Conservation (phyloP, 192 early-diverging fungal genomes). For the Coemansia sp. region DNA sequence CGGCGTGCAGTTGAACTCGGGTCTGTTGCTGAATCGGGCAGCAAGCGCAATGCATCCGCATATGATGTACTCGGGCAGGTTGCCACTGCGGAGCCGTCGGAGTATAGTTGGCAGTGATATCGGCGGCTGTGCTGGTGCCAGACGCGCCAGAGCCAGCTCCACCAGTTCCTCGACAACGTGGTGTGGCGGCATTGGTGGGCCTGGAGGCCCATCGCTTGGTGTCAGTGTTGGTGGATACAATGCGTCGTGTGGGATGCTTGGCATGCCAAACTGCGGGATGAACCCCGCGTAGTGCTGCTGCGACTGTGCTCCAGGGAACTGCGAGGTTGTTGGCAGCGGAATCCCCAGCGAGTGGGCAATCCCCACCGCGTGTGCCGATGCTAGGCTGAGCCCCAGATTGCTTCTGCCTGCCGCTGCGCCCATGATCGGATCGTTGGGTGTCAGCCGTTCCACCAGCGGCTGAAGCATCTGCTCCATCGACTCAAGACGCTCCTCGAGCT, state of each 20-base stretch:
- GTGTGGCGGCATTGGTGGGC: constrained; percentile 31
- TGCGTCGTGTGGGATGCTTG: constrained; percentile 15
- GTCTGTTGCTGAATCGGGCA: constrained; percentile 48
- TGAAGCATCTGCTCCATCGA: constrained; percentile 59
- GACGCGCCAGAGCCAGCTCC: constrained; percentile 43
- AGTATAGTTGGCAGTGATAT: constrained; percentile 35
- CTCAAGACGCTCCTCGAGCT: constrained; percentile 51
- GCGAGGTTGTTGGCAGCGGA: constrained; percentile 3
- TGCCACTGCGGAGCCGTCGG: constrained; percentile 42
- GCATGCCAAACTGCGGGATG: constrained; percentile 7
- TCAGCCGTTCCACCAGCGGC: constrained; percentile 54
- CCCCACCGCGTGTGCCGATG: constrained; percentile 33
- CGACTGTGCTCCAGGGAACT: constrained; percentile 2
- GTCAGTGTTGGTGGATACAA: background rate
- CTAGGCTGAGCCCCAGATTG: constrained; percentile 45
- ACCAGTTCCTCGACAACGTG: constrained; percentile 50
- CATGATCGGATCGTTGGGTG: constrained; percentile 51
- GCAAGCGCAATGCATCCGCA: constrained; percentile 42
- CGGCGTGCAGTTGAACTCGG: constrained; percentile 49
- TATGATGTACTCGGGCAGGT: constrained; percentile 48
- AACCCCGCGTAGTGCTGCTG: constrained; percentile 8
- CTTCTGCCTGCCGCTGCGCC: constrained; percentile 24
- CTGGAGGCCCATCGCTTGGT: background rate
- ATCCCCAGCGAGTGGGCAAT: constrained; percentile 41
- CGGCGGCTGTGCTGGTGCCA: constrained; percentile 39